Evolutionary conservation across 371 early-diverging fungal species (phyloP).

Genomic region (Lichtheimia ramosa): DNA sequence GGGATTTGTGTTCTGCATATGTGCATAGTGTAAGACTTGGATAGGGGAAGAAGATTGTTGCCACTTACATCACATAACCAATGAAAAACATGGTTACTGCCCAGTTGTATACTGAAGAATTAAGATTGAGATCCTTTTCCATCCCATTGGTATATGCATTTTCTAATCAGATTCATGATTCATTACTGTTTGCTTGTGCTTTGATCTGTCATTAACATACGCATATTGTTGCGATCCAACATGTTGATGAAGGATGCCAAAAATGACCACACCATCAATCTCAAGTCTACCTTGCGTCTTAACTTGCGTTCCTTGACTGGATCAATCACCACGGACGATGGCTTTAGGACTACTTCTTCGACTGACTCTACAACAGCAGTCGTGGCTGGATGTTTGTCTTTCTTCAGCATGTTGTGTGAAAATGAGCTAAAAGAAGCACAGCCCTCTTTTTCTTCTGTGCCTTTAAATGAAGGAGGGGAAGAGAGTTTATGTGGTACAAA

Average conservation of each 20-base stretch:
- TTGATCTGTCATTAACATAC: slow-evolving; percentile 21
- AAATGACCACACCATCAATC: slow-evolving; percentile 69
- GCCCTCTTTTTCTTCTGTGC: too few relatives aligned
- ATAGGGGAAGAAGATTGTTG: not conserved
- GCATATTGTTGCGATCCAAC: slow-evolving; percentile 79
- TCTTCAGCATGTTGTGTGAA: too few relatives aligned
- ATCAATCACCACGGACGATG: not conserved
- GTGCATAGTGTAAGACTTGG: not conserved
- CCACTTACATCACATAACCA: slow-evolving; percentile 70
- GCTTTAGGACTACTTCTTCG: not conserved
- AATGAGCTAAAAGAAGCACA: too few relatives aligned
- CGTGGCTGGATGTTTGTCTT: too few relatives aligned
- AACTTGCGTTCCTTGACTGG: slow-evolving; percentile 2
- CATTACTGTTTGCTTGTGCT: too few relatives aligned
- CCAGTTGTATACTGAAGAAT: slow-evolving; percentile 53
- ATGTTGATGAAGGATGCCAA: slow-evolving; percentile 72
- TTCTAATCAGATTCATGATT: slow-evolving; percentile 7
- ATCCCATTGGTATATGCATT: slow-evolving; percentile 55
- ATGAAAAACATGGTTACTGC: slow-evolving; percentile 71
- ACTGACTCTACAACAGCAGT: too few relatives aligned
- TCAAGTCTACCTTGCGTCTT: slow-evolving; percentile 59
- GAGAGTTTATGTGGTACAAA: too few relatives aligned
- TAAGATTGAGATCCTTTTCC: slow-evolving; percentile 48
- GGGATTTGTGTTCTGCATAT: slow-evolving; percentile 31
- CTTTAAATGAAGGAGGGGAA: too few relatives aligned